Percentiles rank a stretch among this genome's conserved stretches.
Conservation (phyloP, 2,329 filamentous ascomycete genomes). For the Teratosphaeria nubilosa region DNA sequence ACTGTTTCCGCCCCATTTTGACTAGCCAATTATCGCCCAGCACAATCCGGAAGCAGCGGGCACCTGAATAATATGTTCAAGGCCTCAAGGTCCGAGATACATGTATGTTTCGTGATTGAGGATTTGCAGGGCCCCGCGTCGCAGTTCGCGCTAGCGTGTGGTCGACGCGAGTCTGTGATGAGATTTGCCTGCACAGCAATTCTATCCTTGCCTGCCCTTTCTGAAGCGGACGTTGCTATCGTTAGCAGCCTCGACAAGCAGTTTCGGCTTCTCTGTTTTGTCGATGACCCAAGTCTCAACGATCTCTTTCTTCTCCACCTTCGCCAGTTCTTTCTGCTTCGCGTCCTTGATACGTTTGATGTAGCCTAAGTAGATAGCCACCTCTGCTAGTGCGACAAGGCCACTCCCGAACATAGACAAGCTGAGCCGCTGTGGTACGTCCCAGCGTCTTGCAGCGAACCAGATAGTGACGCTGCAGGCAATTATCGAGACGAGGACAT, state of each 20-base stretch:
- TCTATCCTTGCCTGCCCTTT: constrained; percentile 34
- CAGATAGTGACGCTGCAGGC: constrained; percentile 69
- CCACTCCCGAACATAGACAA: constrained; percentile 61
- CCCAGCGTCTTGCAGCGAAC: constrained; percentile 70
- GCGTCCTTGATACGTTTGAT: constrained; percentile 60
- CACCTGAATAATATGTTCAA: background rate
- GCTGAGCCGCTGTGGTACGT: constrained; percentile 57
- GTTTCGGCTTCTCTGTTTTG: constrained; percentile 8
- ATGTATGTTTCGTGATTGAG: background rate
- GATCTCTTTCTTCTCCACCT: constrained; percentile 58
- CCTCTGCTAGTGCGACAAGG: constrained; percentile 63
- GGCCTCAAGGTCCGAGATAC: background rate
- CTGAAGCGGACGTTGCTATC: constrained; percentile 26
- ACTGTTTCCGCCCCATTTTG: constrained; percentile 40
- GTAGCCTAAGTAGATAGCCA: constrained; percentile 67
- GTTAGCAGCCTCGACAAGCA: constrained; percentile 6
- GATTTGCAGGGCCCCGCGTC: background rate
- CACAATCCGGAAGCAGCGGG: background rate
- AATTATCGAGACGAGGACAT: constrained; percentile 77
- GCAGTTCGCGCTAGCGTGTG: constrained; percentile 15
- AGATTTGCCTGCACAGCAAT: background rate
- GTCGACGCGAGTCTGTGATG: constrained; percentile 2
- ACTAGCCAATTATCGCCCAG: background rate
- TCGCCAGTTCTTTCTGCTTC: constrained; percentile 50
- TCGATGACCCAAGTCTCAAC: constrained; percentile 59